Percentiles rank a stretch among this genome's conserved stretches.
Evolutionary conservation across 768 basidiomycete genomes (phyloP).

Genomic region (Agaricus subrufescens): DNA sequence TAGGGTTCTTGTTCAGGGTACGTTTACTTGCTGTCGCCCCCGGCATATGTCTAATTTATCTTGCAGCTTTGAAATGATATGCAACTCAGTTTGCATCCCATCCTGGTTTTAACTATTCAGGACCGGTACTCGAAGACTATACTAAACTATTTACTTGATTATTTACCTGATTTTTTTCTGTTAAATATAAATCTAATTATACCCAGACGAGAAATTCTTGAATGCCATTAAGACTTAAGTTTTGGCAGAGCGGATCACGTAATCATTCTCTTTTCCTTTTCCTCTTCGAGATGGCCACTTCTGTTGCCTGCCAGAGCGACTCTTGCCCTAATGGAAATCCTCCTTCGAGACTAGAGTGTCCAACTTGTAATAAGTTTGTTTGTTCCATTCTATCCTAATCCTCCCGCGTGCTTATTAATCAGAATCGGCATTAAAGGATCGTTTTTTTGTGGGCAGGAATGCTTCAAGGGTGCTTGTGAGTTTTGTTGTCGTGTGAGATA

Average conservation of each 20-base stretch:
- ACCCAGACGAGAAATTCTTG: too few species aligned
- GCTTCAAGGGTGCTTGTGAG: constrained; percentile 94
- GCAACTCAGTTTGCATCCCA: too few species aligned
- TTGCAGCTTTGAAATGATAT: neutral
- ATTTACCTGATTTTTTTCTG: too few species aligned
- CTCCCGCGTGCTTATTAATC: constrained; percentile 4
- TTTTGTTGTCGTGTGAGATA: constrained; percentile 11
- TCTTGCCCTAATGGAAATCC: constrained; percentile 79
- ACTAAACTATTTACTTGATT: too few species aligned
- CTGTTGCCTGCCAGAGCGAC: constrained; percentile 60
- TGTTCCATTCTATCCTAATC: neutral
- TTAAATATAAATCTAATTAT: too few species aligned
- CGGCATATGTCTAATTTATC: neutral
- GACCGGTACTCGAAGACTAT: too few species aligned
- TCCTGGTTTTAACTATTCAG: too few species aligned
- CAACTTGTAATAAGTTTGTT: constrained; percentile 82
- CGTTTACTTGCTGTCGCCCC: constrained; percentile 14
- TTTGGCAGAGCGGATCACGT: too few species aligned
- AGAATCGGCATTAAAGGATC: constrained; percentile 81
- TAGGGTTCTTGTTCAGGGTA: constrained; percentile 57
- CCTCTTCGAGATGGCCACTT: constrained; percentile 16
- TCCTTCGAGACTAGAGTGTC: constrained; percentile 84
- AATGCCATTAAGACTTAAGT: too few species aligned
- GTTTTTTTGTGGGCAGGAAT: constrained; percentile 92
- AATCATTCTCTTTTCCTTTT: neutral